phyloP scores from a whole-genome alignment of 495 filamentous ascomycete species.

The Penicillium alfredii region DNA sequence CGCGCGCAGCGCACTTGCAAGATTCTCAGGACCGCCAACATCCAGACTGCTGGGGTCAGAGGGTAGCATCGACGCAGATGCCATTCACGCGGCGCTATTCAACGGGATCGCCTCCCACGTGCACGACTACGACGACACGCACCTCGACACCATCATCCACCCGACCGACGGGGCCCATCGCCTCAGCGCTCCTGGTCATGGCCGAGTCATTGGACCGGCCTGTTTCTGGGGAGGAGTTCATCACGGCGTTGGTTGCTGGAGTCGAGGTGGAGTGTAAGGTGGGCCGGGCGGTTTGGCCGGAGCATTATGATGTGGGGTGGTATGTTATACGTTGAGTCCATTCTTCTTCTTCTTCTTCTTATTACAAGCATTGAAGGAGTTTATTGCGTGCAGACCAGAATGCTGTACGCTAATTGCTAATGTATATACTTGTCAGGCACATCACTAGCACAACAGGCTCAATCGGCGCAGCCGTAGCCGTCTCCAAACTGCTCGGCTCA shows the following conservation, averaged over 20 bases:
- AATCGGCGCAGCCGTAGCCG: slow-evolving; percentile 46
- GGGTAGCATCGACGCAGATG: slow-evolving; percentile 27
- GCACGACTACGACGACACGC: slow-evolving; percentile 54
- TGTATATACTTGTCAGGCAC: too few relatives aligned
- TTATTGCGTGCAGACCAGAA: too few relatives aligned
- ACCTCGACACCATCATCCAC: slow-evolving; percentile 52
- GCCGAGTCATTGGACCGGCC: slow-evolving; percentile 29
- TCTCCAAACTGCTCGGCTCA: slow-evolving; percentile 39
- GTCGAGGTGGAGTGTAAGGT: slow-evolving; percentile 48
- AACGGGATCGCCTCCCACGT: slow-evolving; percentile 52
- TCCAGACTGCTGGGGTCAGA: slow-evolving; percentile 39
- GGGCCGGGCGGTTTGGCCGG: slow-evolving; percentile 45
- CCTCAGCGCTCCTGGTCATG: slow-evolving; percentile 42
- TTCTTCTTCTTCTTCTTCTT: not conserved
- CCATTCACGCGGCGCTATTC: slow-evolving; percentile 47
- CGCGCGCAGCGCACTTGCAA: slow-evolving; percentile 32
- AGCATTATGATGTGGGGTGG: slow-evolving; percentile 52
- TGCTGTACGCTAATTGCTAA: too few relatives aligned
- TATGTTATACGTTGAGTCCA: slow-evolving; percentile 10
- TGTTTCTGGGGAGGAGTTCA: slow-evolving; percentile 39
- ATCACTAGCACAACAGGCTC: slow-evolving; percentile 49
- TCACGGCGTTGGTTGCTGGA: slow-evolving; percentile 47
- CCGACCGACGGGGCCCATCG: slow-evolving; percentile 48
- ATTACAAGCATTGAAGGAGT: too few relatives aligned
- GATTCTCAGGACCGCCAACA: slow-evolving; percentile 42